Percentiles rank a stretch among this genome's conserved stretches.
phyloP scores from a whole-genome alignment of 2,329 filamentous ascomycete genomes.

The Neopestalotiopsis sp. region DNA sequence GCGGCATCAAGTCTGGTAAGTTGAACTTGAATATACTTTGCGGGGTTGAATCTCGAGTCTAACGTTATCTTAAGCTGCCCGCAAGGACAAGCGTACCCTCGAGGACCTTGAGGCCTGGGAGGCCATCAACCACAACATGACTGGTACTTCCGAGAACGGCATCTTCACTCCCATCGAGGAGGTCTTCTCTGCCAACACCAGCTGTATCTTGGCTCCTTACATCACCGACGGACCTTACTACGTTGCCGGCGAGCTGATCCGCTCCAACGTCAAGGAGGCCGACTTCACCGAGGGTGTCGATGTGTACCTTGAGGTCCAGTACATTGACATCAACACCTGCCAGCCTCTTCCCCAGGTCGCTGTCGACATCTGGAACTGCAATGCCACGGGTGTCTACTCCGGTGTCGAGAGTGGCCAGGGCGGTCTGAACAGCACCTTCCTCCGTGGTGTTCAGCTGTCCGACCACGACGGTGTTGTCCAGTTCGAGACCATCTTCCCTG shows the following conservation, averaged over 20 bases:
- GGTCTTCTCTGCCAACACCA: constrained; percentile 41
- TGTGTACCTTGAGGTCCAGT: constrained; percentile 49
- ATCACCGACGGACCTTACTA: constrained; percentile 47
- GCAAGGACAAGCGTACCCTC: constrained; percentile 39
- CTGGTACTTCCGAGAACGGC: constrained; percentile 30
- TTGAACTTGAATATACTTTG: background rate
- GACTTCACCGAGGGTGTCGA: constrained; percentile 45
- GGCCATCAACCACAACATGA: constrained; percentile 40
- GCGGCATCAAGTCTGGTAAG: constrained; percentile 36
- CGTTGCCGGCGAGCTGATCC: constrained; percentile 50
- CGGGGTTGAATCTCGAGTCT: background rate
- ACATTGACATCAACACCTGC: constrained; percentile 53
- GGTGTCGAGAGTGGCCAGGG: constrained; percentile 33
- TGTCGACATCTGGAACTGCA: constrained; percentile 51
- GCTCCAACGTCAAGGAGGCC: constrained; percentile 48
- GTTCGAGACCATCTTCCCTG: constrained; percentile 53
- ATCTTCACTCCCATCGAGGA: constrained; percentile 38
- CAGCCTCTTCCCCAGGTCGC: constrained; percentile 45
- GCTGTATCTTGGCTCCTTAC: constrained; percentile 40
- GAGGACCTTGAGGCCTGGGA: constrained; percentile 39
- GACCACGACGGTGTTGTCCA: constrained; percentile 50
- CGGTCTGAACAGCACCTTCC: constrained; percentile 47
- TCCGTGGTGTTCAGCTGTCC: constrained; percentile 53
- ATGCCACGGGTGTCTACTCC: constrained; percentile 40
- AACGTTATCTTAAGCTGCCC: constrained; percentile 24